phyloP scores from a whole-genome alignment of 129 eudicot genomes.

The Ambrosia artemisiifolia region DNA sequence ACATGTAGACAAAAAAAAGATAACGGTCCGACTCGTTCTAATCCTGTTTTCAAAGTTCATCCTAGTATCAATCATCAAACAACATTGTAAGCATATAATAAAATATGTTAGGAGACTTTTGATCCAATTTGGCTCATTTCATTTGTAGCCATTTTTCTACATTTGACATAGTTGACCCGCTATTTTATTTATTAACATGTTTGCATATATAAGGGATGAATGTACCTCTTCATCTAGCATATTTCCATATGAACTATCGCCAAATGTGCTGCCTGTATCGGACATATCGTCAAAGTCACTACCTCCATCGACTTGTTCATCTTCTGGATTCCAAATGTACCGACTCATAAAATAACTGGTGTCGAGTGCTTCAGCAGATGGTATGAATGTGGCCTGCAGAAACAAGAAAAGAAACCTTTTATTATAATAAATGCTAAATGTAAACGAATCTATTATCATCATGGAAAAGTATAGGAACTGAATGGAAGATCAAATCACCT shows the following conservation, averaged over 20 bases:
- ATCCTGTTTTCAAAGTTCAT: not conserved
- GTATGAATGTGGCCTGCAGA: constrained; percentile 86
- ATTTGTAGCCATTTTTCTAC: constrained; percentile 2
- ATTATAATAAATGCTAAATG: not conserved
- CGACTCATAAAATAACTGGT: constrained; percentile 98
- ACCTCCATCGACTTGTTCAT: constrained; percentile 77
- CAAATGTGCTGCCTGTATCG: constrained; percentile 70
- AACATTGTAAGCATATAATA: not conserved
- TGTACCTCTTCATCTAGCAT: constrained; percentile 86
- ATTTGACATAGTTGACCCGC: not conserved
- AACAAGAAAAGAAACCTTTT: not conserved
- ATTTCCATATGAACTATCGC: constrained; percentile 74
- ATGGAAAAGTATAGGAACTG: not conserved
- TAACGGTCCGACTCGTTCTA: not conserved
- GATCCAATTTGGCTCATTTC: not conserved
- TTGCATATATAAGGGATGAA: not conserved
- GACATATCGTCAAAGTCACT: constrained; percentile 88
- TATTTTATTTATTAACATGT: not conserved
- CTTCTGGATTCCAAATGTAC: constrained; percentile 96
- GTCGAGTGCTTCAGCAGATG: constrained; percentile 82
- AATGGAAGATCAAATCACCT: constrained; percentile 43
- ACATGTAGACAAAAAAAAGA: constrained; percentile 4
- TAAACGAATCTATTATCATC: not conserved
- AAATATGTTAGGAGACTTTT: not conserved
- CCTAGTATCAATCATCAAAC: not conserved